Evolutionary conservation across 1,284 basidiomycete species (phyloP).

Genomic region (Bjerkandera adusta): DNA sequence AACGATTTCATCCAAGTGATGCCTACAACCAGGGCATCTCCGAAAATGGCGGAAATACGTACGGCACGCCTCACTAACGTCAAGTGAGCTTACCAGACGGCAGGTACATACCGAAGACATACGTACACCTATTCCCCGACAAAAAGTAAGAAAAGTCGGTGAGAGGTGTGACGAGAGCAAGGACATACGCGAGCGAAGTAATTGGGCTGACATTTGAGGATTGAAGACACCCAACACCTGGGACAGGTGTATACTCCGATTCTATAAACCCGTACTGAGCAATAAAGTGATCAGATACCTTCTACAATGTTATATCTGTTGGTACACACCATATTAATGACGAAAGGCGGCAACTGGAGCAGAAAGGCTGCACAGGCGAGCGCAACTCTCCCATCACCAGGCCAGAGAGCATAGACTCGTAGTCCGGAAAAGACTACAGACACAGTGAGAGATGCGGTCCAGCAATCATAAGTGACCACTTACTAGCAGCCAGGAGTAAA

Average conservation of each 20-base stretch:
- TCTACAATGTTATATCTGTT: not conserved
- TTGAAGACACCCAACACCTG: not conserved
- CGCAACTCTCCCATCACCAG: not conserved
- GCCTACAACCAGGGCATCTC: not conserved
- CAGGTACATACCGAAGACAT: no score
- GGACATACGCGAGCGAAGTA: not conserved
- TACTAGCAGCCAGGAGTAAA: not conserved
- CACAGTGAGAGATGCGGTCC: not conserved
- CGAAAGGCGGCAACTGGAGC: not conserved
- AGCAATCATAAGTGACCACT: not conserved
- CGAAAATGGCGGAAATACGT: not conserved
- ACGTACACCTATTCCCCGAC: not conserved
- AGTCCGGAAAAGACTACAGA: not conserved
- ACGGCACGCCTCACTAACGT: no score
- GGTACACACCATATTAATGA: not conserved
- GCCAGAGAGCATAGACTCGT: not conserved
- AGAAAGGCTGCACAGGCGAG: not conserved
- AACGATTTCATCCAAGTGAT: not conserved
- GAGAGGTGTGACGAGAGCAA: not conserved
- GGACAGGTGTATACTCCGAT: not conserved
- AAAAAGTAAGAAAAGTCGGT: not conserved
- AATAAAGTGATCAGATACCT: not conserved
- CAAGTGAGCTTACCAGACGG: no score
- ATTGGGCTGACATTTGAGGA: not conserved
- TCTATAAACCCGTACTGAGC: not conserved